phyloP scores from a whole-genome alignment of 2,329 filamentous ascomycete species.

The Alternaria postmessia region DNA sequence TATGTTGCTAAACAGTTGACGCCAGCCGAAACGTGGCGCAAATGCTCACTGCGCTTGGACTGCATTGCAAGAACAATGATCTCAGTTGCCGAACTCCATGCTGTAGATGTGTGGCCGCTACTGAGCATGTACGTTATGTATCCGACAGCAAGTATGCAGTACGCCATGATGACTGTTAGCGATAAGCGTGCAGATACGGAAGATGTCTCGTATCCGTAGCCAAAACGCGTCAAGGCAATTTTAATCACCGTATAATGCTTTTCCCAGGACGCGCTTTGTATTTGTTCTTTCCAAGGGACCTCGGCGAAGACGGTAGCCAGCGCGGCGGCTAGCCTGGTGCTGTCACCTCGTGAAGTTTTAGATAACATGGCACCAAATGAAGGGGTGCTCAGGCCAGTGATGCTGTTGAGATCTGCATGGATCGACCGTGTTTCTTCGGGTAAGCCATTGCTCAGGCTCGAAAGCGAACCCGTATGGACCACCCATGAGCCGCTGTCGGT shows the following conservation, averaged over 20 bases:
- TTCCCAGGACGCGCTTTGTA: too few species aligned
- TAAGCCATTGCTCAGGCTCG: neutral
- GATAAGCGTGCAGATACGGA: slow-evolving; percentile 10
- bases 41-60: slow-evolving; percentile 16
- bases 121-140: slow-evolving; percentile 19
- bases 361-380: neutral
- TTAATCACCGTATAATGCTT: too few species aligned
- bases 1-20: slow-evolving; percentile 21
- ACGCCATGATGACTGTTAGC: slow-evolving; percentile 5
- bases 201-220: slow-evolving; percentile 12
- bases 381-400: neutral
- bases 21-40: slow-evolving; percentile 17
- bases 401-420: neutral
- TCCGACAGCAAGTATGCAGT: slow-evolving; percentile 13
- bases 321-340: neutral
- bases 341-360: neutral
- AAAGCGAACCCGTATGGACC: neutral
- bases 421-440: neutral
- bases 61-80: slow-evolving; percentile 25
- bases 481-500: neutral
- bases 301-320: neutral
- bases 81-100: slow-evolving; percentile 25
- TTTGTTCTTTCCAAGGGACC: neutral
- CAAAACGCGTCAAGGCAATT: neutral
- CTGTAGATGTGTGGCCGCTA: slow-evolving; percentile 20